Evolutionary conservation across 139 green algal genomes (phyloP).

Genomic region (Chlorella sp.): DNA sequence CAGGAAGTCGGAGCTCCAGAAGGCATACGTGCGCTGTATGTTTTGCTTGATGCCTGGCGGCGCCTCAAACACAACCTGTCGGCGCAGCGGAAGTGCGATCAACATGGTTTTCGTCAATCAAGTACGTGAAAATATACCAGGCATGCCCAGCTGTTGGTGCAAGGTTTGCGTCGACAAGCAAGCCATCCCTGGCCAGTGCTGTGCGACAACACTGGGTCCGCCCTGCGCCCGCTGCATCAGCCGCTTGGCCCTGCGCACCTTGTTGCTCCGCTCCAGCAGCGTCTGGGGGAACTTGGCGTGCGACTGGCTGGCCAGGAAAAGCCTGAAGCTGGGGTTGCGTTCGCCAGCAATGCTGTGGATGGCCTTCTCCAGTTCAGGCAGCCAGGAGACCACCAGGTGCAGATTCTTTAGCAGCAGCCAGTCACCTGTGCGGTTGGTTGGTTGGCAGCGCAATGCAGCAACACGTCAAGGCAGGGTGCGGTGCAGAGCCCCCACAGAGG

Average conservation of each 20-base stretch:
- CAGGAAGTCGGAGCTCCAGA: conserved; percentile 39
- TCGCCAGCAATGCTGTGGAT: conserved; percentile 32
- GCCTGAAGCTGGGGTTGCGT: conserved; percentile 47
- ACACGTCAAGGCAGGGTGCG: too few relatives aligned
- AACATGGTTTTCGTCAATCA: too few relatives aligned
- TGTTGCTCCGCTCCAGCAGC: conserved; percentile 59
- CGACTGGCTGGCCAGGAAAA: conserved; percentile 69
- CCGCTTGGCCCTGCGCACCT: too few relatives aligned
- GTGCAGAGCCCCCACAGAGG: too few relatives aligned
- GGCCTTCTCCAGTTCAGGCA: conserved; percentile 70
- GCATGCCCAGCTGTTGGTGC: too few relatives aligned
- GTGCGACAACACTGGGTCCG: too few relatives aligned
- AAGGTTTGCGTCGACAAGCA: too few relatives aligned
- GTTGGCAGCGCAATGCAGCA: too few relatives aligned
- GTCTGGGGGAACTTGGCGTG: conserved; percentile 62
- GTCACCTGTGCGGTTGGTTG: conserved; percentile 36
- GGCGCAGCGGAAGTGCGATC: too few relatives aligned
- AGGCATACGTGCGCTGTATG: conserved; percentile 66
- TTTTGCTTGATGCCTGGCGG: conserved; percentile 79
- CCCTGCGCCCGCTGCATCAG: too few relatives aligned
- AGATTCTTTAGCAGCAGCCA: conserved; percentile 86
- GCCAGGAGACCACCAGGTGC: conserved; percentile 69
- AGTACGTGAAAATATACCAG: too few relatives aligned
- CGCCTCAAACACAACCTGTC: conserved; percentile 72
- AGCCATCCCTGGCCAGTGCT: too few relatives aligned